Base-by-base conservation (phyloP, 257 asterid species). In the Scutellaria barbata region DNA sequence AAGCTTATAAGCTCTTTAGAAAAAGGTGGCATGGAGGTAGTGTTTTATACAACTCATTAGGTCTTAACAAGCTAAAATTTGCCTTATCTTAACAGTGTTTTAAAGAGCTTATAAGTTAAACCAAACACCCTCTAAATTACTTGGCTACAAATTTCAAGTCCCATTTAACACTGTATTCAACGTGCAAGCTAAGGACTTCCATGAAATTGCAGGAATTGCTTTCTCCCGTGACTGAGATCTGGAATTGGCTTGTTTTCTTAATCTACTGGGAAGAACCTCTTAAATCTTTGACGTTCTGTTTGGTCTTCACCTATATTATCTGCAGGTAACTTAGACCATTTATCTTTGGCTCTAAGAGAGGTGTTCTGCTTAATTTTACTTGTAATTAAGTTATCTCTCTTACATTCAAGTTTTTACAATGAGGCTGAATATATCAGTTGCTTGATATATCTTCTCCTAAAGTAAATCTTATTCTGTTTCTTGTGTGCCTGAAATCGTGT, bases 221-320 rank as follows among this genome's bases (percentile, higher is more conserved):
- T 64, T 89, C 89, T 72, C 98, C 98, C n/a, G 12, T 80, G 73
- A 74, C 73, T n/a, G 84, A 88, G 76, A 52, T 79, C 63, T 85
- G 95, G 83, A 84, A 86, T 78, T 71, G 84, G 86, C 83, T 94
- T 68, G 81, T 84, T 58, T 81, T 76, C 80, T 72, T 94, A 62
- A 87, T 87, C 42, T 74, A 81, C 80, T 91, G 97, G 98, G 96
- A 91, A 73, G 87, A 83, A 72, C 90, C 96, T 63, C 66, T 75
- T 55, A 94, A 83, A 72, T 94, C 98, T 50, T 66, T 64, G 53
- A 54, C 66, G 3, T 89, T 91, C 78, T 91, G 97, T 74, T 66
- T 76, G 80, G 80, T 73, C 68, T 79, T 74, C 83, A 64, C 95
- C 18, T 91, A 59, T 76, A 78, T 86, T 60, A 86, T 94, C 64